These are phyloP conservation scores for Tolypocladium album DNA, from an alignment of 2,329 filamentous ascomycete genomes.

Conservation along the genomic window DNA sequence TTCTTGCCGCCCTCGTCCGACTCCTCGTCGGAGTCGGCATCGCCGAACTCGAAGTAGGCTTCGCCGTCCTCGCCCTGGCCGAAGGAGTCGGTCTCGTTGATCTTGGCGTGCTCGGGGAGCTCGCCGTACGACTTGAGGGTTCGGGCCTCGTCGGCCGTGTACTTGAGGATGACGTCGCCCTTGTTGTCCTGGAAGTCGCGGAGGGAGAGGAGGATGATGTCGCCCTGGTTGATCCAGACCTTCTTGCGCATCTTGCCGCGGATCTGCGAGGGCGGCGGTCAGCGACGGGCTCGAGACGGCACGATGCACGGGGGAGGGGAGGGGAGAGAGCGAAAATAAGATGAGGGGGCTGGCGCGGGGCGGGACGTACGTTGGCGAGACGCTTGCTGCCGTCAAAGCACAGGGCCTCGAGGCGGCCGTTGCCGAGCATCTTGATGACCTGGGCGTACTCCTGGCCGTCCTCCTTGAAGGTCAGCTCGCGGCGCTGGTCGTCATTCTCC, in stretches of 20 bases:
- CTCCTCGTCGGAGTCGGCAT: constrained; percentile 59
- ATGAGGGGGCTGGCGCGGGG: background rate
- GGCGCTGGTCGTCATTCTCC: constrained; percentile 98
- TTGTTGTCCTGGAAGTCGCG: constrained; percentile 93
- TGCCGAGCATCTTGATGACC: constrained; percentile 82
- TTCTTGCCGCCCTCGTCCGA: constrained; percentile 50
- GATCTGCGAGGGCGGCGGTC: constrained; percentile 16
- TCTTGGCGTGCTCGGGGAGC: constrained; percentile 94
- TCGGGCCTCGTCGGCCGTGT: constrained; percentile 90
- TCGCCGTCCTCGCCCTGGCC: constrained; percentile 88
- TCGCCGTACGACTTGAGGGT: constrained; percentile 95
- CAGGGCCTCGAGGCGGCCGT: constrained; percentile 82
- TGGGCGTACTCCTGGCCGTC: constrained; percentile 65
- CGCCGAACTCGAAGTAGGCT: constrained; percentile 97
- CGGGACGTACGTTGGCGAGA: constrained; percentile 26
- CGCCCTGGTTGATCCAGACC: constrained; percentile 98
- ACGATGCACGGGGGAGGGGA: background rate
- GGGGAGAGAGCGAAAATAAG: background rate
- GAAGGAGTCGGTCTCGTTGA: constrained; percentile 98
- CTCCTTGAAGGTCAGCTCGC: constrained; percentile 97
- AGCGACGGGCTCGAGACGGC: background rate
- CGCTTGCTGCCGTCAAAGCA: constrained; percentile 75
- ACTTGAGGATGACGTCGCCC: constrained; percentile 95
- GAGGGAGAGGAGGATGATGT: constrained; percentile 81
- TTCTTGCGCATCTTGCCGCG: constrained; percentile 98